Evolutionary conservation across 169 alveolate genomes (phyloP).

Genomic region (Plasmodium relictum): DNA sequence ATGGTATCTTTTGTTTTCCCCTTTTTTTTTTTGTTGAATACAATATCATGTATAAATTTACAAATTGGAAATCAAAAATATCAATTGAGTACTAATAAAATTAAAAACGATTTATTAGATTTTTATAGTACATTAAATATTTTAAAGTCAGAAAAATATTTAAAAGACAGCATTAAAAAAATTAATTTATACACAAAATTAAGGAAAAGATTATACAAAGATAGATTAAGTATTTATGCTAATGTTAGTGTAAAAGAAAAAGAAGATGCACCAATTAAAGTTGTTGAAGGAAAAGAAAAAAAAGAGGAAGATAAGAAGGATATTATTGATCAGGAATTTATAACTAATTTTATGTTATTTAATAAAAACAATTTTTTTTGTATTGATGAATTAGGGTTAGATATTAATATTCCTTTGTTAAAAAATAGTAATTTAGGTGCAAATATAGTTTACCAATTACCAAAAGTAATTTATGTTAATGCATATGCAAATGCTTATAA

Average conservation of each 20-base stretch:
- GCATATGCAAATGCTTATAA: conserved; percentile 73
- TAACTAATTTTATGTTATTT: conserved; percentile 47
- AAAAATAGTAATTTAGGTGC: conserved; percentile 74
- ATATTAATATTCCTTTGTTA: conserved; percentile 49
- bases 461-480: conserved; percentile 54
- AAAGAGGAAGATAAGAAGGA: conserved; percentile 17
- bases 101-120: conserved; percentile 60
- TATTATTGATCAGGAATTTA: conserved; percentile 28
- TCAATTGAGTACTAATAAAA: conserved; percentile 43
- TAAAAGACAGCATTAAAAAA: conserved; percentile 71
- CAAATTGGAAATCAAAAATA: conserved; percentile 76
- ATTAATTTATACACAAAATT: conserved; percentile 65
- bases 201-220: conserved; percentile 64
- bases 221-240: conserved; percentile 70
- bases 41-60: conserved; percentile 68
- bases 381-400: conserved; percentile 74
- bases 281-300: conserved; percentile 38
- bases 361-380: conserved; percentile 76
- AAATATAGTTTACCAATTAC: conserved; percentile 60
- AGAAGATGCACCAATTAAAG: conserved; percentile 73
- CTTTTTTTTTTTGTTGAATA: conserved; percentile 58
- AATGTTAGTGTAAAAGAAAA: conserved; percentile 65
- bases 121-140: conserved; percentile 49
- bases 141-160: conserved; percentile 67
- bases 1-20: conserved; percentile 35